A percentile compares a stretch with the other conserved stretches of the same genome.
These are phyloP conservation scores for Pueraria montana DNA, from an alignment of 306 rosid species.

Conservation along the genomic window DNA sequence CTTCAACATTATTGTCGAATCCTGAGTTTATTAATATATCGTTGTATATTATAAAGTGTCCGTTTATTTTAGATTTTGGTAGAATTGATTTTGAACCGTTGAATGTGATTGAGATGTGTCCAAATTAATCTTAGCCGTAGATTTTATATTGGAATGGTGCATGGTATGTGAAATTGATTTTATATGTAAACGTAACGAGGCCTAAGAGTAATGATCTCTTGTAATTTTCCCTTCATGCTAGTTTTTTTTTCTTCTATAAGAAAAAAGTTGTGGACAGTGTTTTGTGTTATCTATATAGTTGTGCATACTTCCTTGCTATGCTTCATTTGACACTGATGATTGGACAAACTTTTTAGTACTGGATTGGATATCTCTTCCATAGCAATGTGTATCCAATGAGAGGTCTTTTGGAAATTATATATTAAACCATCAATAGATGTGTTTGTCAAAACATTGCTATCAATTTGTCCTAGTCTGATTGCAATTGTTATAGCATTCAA, in stretches of 20 bases:
- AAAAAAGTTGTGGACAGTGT: not conserved
- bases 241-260: not conserved
- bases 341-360: constrained; percentile 9
- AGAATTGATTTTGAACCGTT: not conserved
- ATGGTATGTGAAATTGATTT: not conserved
- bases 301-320: not conserved
- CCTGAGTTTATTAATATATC: constrained; percentile 25
- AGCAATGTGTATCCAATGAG: not conserved
- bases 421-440: not conserved
- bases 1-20: constrained; percentile 9
- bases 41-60: constrained; percentile 24
- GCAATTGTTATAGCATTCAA: not conserved
- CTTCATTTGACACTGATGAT: constrained; percentile 4
- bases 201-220: constrained; percentile 28
- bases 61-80: not conserved
- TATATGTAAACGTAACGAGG: not conserved
- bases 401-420: not conserved
- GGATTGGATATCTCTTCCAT: constrained; percentile 1
- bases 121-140: not conserved
- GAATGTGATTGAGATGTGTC: not conserved
- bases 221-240: constrained; percentile 5
- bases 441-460: constrained; percentile 7
- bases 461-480: constrained; percentile 15
- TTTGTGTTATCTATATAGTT: constrained; percentile 1
- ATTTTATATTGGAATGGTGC: not conserved